phyloP scores from a whole-genome alignment of 2,329 filamentous ascomycete species.

The Aureobasidium sp. region DNA sequence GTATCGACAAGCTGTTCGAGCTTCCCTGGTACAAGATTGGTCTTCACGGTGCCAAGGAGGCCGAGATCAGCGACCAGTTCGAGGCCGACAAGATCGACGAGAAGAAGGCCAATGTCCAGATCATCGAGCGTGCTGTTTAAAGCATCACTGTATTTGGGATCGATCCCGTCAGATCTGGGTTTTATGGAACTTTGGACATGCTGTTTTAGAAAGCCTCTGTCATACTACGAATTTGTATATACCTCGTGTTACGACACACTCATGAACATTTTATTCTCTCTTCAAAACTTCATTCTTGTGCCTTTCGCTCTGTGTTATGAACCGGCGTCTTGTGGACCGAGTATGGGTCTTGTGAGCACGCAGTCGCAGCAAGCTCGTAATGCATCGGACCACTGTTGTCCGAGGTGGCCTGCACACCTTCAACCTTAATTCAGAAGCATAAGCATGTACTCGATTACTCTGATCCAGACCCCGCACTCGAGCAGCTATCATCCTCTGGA shows the following conservation, averaged over 20 bases:
- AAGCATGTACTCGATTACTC: background rate
- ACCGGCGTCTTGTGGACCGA: no score
- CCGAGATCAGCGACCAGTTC: constrained; percentile 13
- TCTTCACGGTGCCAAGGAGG: constrained; percentile 14
- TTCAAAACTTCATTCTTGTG: background rate
- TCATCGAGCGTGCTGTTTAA: constrained; percentile 8
- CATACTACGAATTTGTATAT: background rate
- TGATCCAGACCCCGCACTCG: background rate
- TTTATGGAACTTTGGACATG: background rate
- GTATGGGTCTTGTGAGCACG: no score
- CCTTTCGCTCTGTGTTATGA: no score
- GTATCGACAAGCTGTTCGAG: constrained; percentile 63
- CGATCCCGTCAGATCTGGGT: background rate
- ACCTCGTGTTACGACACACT: background rate
- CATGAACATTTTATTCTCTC: background rate
- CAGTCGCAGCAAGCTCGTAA: no score
- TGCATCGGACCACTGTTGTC: background rate
- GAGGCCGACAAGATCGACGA: constrained; percentile 9
- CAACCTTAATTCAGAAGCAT: background rate
- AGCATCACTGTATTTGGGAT: background rate
- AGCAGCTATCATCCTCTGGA: background rate
- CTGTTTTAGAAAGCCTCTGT: background rate
- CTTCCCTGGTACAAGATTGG: constrained; percentile 69
- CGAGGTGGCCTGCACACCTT: background rate
- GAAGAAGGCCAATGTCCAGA: constrained; percentile 10